phyloP scores from a whole-genome alignment of 257 asterid genomes.

The Salvia miltiorrhiza region DNA sequence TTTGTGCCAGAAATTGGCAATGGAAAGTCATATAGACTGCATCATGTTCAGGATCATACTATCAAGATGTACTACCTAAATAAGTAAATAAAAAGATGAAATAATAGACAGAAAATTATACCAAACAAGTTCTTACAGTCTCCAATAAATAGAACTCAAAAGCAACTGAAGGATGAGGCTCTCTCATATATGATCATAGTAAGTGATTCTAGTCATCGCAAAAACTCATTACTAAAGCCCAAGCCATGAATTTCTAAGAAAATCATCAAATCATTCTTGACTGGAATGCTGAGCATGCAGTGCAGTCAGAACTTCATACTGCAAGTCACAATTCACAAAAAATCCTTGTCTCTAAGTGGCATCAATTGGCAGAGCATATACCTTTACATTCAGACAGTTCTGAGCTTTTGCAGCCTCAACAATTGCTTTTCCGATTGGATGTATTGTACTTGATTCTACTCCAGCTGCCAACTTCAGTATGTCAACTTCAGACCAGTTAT shows the following conservation, averaged over 20 bases:
- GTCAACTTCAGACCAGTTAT: conserved; percentile 77
- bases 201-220: conserved; percentile 6
- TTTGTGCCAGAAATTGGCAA: not conserved
- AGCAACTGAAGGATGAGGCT: conserved; percentile 14
- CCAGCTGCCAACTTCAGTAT: conserved; percentile 88
- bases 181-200: not conserved
- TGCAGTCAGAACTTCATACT: conserved; percentile 1
- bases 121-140: too few species aligned
- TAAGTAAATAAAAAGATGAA: not conserved
- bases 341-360: conserved; percentile 1
- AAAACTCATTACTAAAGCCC: not conserved
- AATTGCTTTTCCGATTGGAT: conserved; percentile 97
- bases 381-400: conserved; percentile 61
- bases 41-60: conserved; percentile 13
- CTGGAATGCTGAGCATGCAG: conserved; percentile 7
- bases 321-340: not conserved
- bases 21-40: not conserved
- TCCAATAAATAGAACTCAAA: conserved; percentile 9
- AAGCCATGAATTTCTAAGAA: not conserved
- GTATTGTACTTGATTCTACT: conserved; percentile 90
- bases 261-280: not conserved
- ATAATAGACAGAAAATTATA: too few species aligned
- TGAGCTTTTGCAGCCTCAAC: conserved; percentile 75
- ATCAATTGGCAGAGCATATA: conserved; percentile 24
- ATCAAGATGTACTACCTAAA: not conserved